Percentiles rank a stretch among this genome's conserved stretches.
These are phyloP conservation scores for Cladosporium sp. DNA, from an alignment of 2,329 filamentous ascomycete species.

Conservation along the genomic window DNA sequence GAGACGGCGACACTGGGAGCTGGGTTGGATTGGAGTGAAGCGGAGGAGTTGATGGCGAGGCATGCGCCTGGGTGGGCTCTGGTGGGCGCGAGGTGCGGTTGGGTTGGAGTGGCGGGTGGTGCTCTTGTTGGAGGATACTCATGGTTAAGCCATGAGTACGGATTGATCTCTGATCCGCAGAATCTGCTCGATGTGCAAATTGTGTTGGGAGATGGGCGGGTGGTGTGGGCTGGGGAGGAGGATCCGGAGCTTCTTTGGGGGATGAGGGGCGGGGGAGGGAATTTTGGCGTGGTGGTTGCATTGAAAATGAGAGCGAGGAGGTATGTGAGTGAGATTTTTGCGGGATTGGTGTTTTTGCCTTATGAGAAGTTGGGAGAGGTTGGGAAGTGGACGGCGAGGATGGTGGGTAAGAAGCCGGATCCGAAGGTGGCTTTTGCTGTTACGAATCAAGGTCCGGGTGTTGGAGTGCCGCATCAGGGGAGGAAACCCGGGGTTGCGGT, in stretches of 20 bases:
- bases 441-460: conserved; percentile 22
- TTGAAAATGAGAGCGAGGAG: conserved; percentile 27
- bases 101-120: conserved; percentile 37
- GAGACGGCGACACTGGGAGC: conserved; percentile 34
- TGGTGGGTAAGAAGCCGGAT: conserved; percentile 22
- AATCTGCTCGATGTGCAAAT: conserved; percentile 39
- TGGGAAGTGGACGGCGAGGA: conserved; percentile 23
- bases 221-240: conserved; percentile 33
- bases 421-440: conserved; percentile 30
- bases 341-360: conserved; percentile 20
- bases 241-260: conserved; percentile 41
- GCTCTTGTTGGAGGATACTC: conserved; percentile 36
- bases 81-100: conserved; percentile 34
- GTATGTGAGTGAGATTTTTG: conserved; percentile 26
- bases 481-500: conserved; percentile 22
- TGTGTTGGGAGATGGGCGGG: conserved; percentile 33
- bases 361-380: conserved; percentile 20
- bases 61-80: conserved; percentile 33
- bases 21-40: conserved; percentile 35
- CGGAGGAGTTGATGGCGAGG: conserved; percentile 33
- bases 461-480: conserved; percentile 21
- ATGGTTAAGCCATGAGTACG: conserved; percentile 37
- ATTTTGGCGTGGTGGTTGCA: conserved; percentile 29
- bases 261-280: conserved; percentile 37
- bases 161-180: conserved; percentile 35